These are phyloP conservation scores for Phaseolus coccineus DNA, from an alignment of 331 rosid species.

Conservation along the genomic window DNA sequence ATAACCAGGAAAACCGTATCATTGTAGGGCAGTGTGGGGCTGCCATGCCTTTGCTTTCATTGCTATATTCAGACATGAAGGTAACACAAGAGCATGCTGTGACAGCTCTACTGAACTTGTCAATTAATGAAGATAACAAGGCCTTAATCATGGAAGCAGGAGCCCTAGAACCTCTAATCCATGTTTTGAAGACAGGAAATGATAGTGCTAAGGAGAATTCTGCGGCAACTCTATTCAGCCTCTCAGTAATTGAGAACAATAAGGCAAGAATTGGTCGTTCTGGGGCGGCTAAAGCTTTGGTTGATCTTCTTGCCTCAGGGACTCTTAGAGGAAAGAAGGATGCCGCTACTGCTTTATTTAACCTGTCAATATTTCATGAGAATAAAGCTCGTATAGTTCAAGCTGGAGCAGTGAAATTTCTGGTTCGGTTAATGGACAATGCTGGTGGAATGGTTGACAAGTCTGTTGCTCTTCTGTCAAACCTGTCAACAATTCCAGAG, in stretches of 20 bases:
- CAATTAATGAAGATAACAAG: conserved; percentile 84
- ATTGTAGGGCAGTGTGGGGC: conserved; percentile 82
- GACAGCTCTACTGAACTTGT: conserved; percentile 90
- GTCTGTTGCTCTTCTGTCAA: conserved; percentile 89
- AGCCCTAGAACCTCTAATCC: conserved; percentile 85
- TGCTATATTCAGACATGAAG: conserved; percentile 72
- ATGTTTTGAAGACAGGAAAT: conserved; percentile 82
- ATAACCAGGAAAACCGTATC: conserved; percentile 80
- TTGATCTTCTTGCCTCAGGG: conserved; percentile 84
- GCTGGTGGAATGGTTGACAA: conserved; percentile 89
- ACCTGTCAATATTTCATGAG: conserved; percentile 91
- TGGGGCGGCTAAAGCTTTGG: conserved; percentile 88
- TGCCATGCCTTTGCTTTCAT: conserved; percentile 65
- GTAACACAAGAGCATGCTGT: conserved; percentile 93
- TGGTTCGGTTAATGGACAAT: conserved; percentile 77
- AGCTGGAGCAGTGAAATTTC: conserved; percentile 90
- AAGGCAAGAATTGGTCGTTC: conserved; percentile 94
- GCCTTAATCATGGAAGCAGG: conserved; percentile 85
- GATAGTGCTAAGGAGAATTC: conserved; percentile 93
- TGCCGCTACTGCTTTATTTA: conserved; percentile 93
- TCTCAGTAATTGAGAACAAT: conserved; percentile 82
- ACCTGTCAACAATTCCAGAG: conserved; percentile 84
- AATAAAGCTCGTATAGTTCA: conserved; percentile 94
- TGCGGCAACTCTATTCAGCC: conserved; percentile 93
- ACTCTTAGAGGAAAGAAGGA: conserved; percentile 97